A percentile compares a stretch with the other conserved stretches of the same genome.
phyloP scores from a whole-genome alignment of 129 eudicot genomes.

The Heracleum sosnowskyi region DNA sequence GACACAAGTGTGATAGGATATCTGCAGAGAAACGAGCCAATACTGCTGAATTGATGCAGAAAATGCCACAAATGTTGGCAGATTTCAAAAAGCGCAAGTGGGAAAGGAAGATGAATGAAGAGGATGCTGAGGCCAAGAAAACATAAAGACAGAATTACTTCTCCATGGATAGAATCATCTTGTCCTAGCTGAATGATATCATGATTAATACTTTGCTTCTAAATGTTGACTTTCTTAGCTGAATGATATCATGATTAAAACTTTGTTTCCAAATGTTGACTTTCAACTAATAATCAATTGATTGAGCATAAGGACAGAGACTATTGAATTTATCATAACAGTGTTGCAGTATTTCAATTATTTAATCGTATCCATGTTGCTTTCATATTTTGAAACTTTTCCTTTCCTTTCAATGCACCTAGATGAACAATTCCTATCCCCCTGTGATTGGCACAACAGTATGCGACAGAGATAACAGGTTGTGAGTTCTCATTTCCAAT shows the following conservation, averaged over 20 bases:
- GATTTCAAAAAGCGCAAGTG: conserved; percentile 78
- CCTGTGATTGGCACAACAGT: not conserved
- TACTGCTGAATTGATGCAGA: conserved; percentile 74
- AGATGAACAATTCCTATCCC: not conserved
- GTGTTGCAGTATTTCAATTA: not conserved
- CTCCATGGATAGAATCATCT: not conserved
- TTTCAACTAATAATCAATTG: not conserved
- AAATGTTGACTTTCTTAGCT: not conserved
- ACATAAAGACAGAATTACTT: conserved; percentile 16
- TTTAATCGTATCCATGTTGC: not conserved
- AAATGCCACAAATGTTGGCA: conserved; percentile 80
- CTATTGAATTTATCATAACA: not conserved
- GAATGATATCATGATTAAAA: conserved; percentile 1
- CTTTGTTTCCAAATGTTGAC: not conserved
- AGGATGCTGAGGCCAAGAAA: conserved; percentile 71
- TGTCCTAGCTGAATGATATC: not conserved
- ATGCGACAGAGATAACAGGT: not conserved
- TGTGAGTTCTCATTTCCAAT: not conserved
- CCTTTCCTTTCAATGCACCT: not conserved
- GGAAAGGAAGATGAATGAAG: conserved; percentile 94
- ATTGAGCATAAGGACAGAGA: not conserved
- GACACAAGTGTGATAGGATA: conserved; percentile 74
- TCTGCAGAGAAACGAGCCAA: conserved; percentile 71
- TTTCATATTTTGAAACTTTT: not conserved
- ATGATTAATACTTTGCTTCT: not conserved